Evolutionary conservation across 139 green algal species (phyloP), one percentile per base, ranked within the genome.

Genomic region (Chlamydomonas sp.): DNA sequence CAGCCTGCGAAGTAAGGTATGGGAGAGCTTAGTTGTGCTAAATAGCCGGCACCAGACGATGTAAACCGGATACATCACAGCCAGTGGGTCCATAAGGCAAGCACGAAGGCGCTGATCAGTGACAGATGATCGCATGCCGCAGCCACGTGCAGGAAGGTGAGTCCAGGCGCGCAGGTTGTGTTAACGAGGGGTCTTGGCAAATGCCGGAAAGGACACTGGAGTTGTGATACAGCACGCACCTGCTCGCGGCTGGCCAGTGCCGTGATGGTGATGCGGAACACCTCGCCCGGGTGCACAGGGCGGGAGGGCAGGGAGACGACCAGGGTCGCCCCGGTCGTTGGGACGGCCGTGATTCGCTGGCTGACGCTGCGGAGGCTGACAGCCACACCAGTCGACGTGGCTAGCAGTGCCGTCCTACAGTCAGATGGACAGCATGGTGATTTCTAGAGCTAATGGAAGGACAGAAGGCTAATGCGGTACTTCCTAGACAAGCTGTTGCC

Each of bases 291-390:
- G 61, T 84, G 84, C n/a, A 94, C 58, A 5, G 77, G 77, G 20
- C 91, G 68, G 63, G 84, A 80, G 0, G 91, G 91, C 74, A 94
- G 72, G 1, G 89, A 83, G 64, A 92, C 2, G 0, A 94, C 84
- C 4, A 94, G 68, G 14, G 87, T 79, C 5, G 86, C 76, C 5
- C 49, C 78, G 59, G 67, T 62, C 1, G 75, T 4, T n/a, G 84
- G 63, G 3, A 49, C 31, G 18, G 74, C 57, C 3, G 63, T 31
- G 14, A 73, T 73, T 0, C 69, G 71, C 6, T 72, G 58, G 4
- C 60, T 59, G 14, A 57, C 75, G 49, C 75, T 88, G 17, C 8
- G 17, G 61, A 94, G 84, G 7, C 14, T 75, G 0, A 94, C 2
- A 0, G 49, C 0, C 18, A 20, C 16, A 6, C 16, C 15, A 7